These are phyloP conservation scores for Ogataea trehaloabstinens DNA, from an alignment of 805 yeast species.

Conservation along the genomic window DNA sequence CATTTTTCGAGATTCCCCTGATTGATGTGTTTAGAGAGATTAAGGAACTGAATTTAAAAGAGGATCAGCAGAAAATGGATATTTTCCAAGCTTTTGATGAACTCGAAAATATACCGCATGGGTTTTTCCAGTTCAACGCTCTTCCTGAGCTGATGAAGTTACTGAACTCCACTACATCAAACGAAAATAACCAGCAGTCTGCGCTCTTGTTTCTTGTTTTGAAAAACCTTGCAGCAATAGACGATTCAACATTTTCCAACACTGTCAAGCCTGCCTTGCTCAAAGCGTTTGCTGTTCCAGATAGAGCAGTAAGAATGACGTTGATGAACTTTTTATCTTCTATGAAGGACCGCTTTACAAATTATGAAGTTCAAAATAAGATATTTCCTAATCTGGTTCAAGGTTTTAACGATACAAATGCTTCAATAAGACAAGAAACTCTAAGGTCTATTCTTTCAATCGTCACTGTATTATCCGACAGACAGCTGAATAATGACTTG, in stretches of 20 bases:
- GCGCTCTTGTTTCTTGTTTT: constrained; percentile 40
- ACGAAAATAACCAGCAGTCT: constrained; percentile 25
- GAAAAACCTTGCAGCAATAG: constrained; percentile 29
- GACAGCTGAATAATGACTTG: constrained; percentile 85
- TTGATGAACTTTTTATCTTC: constrained; percentile 62
- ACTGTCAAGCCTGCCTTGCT: constrained; percentile 62
- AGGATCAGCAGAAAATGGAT: constrained; percentile 51
- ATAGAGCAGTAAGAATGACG: constrained; percentile 75
- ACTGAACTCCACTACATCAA: constrained; percentile 28
- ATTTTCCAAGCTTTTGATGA: constrained; percentile 38
- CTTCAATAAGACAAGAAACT: constrained; percentile 77
- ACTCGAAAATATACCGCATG: constrained; percentile 40
- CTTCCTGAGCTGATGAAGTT: constrained; percentile 67
- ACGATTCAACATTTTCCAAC: constrained; percentile 35
- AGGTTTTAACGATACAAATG: constrained; percentile 85
- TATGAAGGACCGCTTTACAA: constrained; percentile 48
- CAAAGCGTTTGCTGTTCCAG: constrained; percentile 60
- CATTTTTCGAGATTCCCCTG: constrained; percentile 44
- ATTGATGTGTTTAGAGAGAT: constrained; percentile 52
- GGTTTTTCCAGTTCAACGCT: constrained; percentile 57
- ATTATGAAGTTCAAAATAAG: constrained; percentile 62
- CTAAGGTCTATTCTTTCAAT: constrained; percentile 59
- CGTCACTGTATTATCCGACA: constrained; percentile 63
- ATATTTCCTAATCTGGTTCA: constrained; percentile 67
- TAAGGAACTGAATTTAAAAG: constrained; percentile 53